Base-by-base conservation (phyloP, 176 grass and related monocot species). In the Eleusine indica region DNA sequence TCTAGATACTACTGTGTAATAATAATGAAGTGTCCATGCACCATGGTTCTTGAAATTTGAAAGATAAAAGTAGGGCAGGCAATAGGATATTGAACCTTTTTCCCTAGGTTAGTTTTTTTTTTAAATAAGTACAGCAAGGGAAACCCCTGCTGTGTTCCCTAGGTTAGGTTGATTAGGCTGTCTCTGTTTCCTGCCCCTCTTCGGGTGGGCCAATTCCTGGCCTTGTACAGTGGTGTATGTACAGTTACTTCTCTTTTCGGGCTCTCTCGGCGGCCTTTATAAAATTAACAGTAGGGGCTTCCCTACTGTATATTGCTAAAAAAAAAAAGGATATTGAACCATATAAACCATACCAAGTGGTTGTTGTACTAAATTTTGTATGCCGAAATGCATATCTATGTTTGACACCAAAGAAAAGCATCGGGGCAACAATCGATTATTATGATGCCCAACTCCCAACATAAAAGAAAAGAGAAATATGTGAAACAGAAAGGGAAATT, bases 401-500 rank as follows among this genome's bases (percentile, higher is more conserved):
- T 54, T 51, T 80, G 65, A 3, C 1, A 54, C 68, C 21, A 18
- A 71, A 71, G 4, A 1, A 11, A 40, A 49, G 19, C 40, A 54
- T 54, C 47, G 60, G 32, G 42, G 21, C 18, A 87, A 53, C 9
- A 77, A 25, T 30, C 6, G 16, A 62, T 83, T 71, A 60, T 68
- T 68, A 10, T 8, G 43, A 62, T 22, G 43, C 16, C 52, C 15
- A 53, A 51, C 22, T 43, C 3, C 52, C 30, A 70, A 66, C 60
- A 71, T 70, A 77, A 82, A 75, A 15, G 3, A 61, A 74, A 64
- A 76, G 19, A 49, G 65, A 21, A 62, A 73, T 28, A 47, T 67
- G 29, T 14, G 39, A 86, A 48, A 69, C 43, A 77, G n/a, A 80
- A 80, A 80, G 63, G 19, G 44, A 76, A 53, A 64, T 87, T 94